Evolutionary conservation across 352 stramenopile species (phyloP), one percentile per base, ranked within the genome.

Genomic region (Globisporangium carolinianum): DNA sequence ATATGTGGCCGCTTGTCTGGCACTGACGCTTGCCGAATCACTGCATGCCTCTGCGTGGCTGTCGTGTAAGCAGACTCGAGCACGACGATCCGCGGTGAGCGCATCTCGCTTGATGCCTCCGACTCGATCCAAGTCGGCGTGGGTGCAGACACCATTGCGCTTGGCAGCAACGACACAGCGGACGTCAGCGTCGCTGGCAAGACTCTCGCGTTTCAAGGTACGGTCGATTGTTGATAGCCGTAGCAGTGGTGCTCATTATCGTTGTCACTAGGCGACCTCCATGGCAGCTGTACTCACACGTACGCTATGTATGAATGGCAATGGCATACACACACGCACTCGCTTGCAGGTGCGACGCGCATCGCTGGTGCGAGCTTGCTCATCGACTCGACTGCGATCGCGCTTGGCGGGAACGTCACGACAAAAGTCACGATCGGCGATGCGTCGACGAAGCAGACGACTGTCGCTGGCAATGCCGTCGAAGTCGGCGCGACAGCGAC

Each of bases 331-430:
- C 15, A 36, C 4, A 9, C 51, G 10, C 14, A 18, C 1, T 42
- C 7, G 35, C 41, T 2, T 46, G 43, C 55, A 80, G 72, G 67
- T 8, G 11, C 57, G 11, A 66, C 67, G 10, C 61, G 42, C 12
- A 56, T 79, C 36, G 57, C 24, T 51, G 69, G 71, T n/a, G 53
- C 47, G 9, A 65, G 51, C 5, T 32, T 79, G 9, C 24, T 48
- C 14, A 51, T 79, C 11, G 41, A 72, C 14, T 71, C 68, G 6
- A 66, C 11, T 5, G 64, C 65, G 37, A 55, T 83, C 38, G 18
- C 51, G 0, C 58, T 84, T 51, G 75, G 75, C 4, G 60, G 59
- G 8, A 73, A 79, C 32, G 37, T 53, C 10, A 83, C 75, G 0
- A 63, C 50, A 12, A 59, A 68, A 36, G 61, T 85, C 47, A 59